Evolutionary conservation across 2,329 filamentous ascomycete genomes (phyloP).

Genomic region (Penicillium sp.): DNA sequence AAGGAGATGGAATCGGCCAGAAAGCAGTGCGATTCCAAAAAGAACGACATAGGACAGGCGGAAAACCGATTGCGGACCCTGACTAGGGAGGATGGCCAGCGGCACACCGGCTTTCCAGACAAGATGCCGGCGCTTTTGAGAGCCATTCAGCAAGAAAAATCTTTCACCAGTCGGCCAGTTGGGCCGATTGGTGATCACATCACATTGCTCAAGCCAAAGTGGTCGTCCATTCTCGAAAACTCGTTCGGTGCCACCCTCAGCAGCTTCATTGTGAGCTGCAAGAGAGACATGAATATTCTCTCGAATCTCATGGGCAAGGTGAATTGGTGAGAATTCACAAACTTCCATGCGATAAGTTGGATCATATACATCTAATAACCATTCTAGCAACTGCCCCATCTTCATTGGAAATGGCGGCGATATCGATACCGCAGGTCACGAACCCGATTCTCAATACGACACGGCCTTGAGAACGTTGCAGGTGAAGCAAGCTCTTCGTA

Average conservation of each 20-base stretch:
- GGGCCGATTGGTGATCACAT: constrained; percentile 82
- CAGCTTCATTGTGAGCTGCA: constrained; percentile 77
- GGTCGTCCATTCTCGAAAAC: constrained; percentile 79
- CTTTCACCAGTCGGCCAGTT: constrained; percentile 71
- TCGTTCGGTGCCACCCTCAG: constrained; percentile 68
- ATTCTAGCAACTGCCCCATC: constrained; percentile 54
- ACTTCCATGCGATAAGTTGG: neutral
- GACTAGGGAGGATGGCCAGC: constrained; percentile 57
- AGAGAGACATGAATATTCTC: constrained; percentile 70
- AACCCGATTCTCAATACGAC: constrained; percentile 70
- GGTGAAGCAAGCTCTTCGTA: constrained; percentile 33
- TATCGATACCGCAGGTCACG: constrained; percentile 62
- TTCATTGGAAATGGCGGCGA: constrained; percentile 60
- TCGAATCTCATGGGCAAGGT: constrained; percentile 61
- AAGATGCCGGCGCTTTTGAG: constrained; percentile 63
- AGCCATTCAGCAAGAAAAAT: constrained; percentile 66
- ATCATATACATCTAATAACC: constrained; percentile 14
- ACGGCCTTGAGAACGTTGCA: constrained; percentile 77
- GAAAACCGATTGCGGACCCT: constrained; percentile 55
- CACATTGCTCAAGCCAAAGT: constrained; percentile 72
- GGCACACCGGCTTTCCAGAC: constrained; percentile 62
- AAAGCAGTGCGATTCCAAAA: constrained; percentile 44
- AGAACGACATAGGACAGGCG: constrained; percentile 54
- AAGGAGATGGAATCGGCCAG: constrained; percentile 25
- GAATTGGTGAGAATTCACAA: constrained; percentile 45